These are phyloP conservation scores for Sporormia fimetaria DNA, from an alignment of 495 filamentous ascomycete species.

Conservation along the genomic window DNA sequence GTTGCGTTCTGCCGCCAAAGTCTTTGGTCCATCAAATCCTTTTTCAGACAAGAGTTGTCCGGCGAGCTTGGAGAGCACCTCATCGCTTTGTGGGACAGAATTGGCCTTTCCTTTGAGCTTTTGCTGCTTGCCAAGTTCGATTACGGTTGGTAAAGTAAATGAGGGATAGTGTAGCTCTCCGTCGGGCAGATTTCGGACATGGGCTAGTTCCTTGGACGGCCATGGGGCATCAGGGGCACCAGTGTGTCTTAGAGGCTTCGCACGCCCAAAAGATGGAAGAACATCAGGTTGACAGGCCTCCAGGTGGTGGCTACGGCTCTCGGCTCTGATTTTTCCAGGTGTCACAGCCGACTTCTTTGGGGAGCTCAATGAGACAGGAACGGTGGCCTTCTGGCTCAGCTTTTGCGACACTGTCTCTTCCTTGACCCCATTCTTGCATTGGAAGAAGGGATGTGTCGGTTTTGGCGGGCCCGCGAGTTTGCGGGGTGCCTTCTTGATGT, in stretches of 20 bases:
- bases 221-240: slow-evolving; percentile 28
- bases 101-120: slow-evolving; percentile 24
- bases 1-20: background rate
- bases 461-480: slow-evolving; percentile 40
- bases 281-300: too few species aligned
- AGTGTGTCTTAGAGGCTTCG: too few species aligned
- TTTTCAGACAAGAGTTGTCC: slow-evolving; percentile 1
- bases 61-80: slow-evolving; percentile 13
- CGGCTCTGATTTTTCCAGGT: slow-evolving; percentile 31
- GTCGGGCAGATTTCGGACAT: slow-evolving; percentile 28
- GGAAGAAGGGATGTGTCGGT: slow-evolving; percentile 73
- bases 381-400: slow-evolving; percentile 7
- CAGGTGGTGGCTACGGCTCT: slow-evolving; percentile 10
- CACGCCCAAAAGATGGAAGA: slow-evolving; percentile 13
- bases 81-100: slow-evolving; percentile 13
- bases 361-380: slow-evolving; percentile 17
- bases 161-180: background rate
- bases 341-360: slow-evolving; percentile 27
- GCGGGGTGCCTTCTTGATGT: slow-evolving; percentile 4
- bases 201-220: slow-evolving; percentile 26
- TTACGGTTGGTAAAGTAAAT: background rate
- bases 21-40: background rate
- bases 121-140: background rate
- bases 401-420: slow-evolving; percentile 13
- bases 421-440: slow-evolving; percentile 32